Conservation (phyloP, 768 basidiomycete species). For the Chiua virens region DNA sequence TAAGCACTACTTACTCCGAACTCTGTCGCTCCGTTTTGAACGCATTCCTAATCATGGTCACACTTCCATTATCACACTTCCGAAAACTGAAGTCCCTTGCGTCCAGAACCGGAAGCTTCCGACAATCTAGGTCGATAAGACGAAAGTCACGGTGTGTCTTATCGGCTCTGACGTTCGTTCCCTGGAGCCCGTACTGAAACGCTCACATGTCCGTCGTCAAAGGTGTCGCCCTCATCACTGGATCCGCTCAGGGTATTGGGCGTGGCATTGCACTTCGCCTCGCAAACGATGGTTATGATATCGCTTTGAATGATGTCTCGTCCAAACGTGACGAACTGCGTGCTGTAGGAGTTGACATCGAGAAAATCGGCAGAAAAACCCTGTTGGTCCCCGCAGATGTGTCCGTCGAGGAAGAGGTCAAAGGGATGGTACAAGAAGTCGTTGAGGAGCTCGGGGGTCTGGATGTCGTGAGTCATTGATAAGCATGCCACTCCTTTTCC, state of each 20-base stretch:
- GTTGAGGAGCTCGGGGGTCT: conserved; percentile 39
- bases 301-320: conserved; percentile 32
- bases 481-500: too few species aligned
- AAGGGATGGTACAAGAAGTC: conserved; percentile 35
- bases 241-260: conserved; percentile 31
- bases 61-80: too few species aligned
- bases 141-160: too few species aligned
- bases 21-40: too few species aligned
- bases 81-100: too few species aligned
- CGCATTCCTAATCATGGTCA: too few species aligned
- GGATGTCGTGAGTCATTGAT: conserved; percentile 47
- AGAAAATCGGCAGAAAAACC: conserved; percentile 26
- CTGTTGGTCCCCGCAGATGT: conserved; percentile 41
- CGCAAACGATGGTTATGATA: conserved; percentile 32
- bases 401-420: conserved; percentile 41
- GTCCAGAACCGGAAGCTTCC: too few species aligned
- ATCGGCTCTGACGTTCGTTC: too few species aligned
- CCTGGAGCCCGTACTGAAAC: too few species aligned
- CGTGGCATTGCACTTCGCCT: conserved; percentile 33
- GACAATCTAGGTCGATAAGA: too few species aligned
- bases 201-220: conserved; percentile 21
- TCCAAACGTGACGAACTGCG: conserved; percentile 30
- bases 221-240: conserved; percentile 37
- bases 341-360: conserved; percentile 29
- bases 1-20: too few species aligned